phyloP scores from a whole-genome alignment of 352 stramenopile genomes.

The Phytophthora quininea region DNA sequence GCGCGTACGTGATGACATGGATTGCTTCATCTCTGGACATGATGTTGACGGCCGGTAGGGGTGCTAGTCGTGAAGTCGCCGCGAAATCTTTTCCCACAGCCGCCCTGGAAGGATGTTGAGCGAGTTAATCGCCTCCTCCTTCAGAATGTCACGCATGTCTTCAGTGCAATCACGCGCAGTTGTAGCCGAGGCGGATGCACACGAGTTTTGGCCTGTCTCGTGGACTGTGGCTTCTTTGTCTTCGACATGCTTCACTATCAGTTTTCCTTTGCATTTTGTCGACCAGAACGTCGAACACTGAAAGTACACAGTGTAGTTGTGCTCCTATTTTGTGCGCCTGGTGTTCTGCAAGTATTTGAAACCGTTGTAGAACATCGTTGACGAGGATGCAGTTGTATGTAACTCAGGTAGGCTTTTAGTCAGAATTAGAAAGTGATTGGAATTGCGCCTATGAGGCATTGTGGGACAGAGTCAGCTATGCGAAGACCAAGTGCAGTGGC shows the following conservation, averaged over 20 bases:
- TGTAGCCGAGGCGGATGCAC: background rate
- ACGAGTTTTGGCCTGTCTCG: background rate
- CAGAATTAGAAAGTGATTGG: too few relatives aligned
- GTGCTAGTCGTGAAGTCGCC: too few relatives aligned
- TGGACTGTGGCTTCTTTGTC: background rate
- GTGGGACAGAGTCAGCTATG: too few relatives aligned
- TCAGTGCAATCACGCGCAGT: background rate
- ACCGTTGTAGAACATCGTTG: background rate
- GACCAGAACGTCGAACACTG: background rate
- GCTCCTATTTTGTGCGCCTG: background rate
- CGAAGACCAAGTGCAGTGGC: too few relatives aligned
- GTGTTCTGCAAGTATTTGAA: background rate
- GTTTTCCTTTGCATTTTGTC: background rate
- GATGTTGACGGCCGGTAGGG: too few relatives aligned
- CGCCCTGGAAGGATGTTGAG: background rate
- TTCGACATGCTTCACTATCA: background rate
- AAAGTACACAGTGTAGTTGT: background rate
- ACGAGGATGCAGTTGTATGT: too few relatives aligned
- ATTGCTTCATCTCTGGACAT: too few relatives aligned
- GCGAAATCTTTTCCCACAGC: too few relatives aligned
- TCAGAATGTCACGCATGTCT: background rate
- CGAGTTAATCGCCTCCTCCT: background rate
- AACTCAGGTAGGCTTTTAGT: too few relatives aligned
- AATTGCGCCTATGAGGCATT: too few relatives aligned
- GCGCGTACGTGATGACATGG: too few relatives aligned